Base-by-base conservation (phyloP, 148 eudicot species). In the Persicaria maculosa region DNA sequence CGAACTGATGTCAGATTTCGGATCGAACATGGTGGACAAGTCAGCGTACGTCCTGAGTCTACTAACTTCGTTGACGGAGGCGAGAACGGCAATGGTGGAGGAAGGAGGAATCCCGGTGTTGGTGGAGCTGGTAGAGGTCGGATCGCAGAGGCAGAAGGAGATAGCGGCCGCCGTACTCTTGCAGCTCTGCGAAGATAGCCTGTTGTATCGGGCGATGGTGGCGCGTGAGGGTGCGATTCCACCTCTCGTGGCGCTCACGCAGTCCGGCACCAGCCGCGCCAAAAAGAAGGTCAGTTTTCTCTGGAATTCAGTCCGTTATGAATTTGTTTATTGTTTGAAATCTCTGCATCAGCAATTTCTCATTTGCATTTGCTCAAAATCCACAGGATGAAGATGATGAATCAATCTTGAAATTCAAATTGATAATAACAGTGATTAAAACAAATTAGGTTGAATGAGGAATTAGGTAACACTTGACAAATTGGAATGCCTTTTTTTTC, bases 161-260 rank as follows among this genome's bases (percentile, higher is more conserved):
- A 86, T 91, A 44, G 92, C 90, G 12, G 93, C 83, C 17, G 89
- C 85, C 53, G 80, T 88, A 22, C 71, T 93, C 75, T 74, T 88
- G 72, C 91, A 88, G 74, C n/a, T 93, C 36, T 93, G 98, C 52
- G 89, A 88, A 44, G 92, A 86, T 47, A 89, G 92, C 75, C 76
- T 80, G 52, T 75, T 80, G 36, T 88, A 85, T 58, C 87, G 98
- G 25, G 83, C 85, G 73, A 85, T 93, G 98, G 98, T 91, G 82
- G 91, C 92, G 48, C 90, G 97, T 68, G 97, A 91, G 73, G 98
- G 98, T 22, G 98, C 97, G 6, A 89, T 93, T 69, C 98, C 98
- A 4, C 94, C 98, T 0, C 78, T 93, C 59, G 89, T 93, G 19
- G 92, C 90, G 0, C 68, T 93, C 77, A 83, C 96, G 7, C 98